phyloP scores from a whole-genome alignment of 1,284 basidiomycete genomes.

The Ustilago loliicola region DNA sequence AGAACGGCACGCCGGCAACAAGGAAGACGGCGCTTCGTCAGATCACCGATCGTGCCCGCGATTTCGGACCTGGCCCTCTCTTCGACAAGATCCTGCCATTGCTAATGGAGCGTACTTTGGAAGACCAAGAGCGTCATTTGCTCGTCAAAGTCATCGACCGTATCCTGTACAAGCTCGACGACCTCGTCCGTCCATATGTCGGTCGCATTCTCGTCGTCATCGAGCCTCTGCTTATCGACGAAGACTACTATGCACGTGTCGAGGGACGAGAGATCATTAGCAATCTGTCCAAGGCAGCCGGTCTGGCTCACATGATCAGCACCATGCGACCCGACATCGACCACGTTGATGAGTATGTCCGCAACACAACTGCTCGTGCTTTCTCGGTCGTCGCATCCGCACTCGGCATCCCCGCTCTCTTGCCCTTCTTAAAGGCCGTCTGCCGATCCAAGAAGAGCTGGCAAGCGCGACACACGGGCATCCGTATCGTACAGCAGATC shows the following conservation, averaged over 20 bases:
- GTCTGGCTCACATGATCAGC: constrained; percentile 99
- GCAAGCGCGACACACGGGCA: constrained; percentile 99
- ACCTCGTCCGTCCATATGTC: constrained; percentile 97
- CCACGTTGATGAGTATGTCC: constrained; percentile 98
- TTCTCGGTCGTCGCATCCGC: constrained; percentile 99
- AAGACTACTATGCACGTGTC: constrained; percentile 99
- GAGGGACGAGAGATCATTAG: constrained; percentile 99
- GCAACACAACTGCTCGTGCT: constrained; percentile 97
- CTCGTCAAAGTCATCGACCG: constrained; percentile 99
- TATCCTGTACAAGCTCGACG: constrained; percentile 98
- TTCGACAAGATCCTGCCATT: constrained; percentile 99
- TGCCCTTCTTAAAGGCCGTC: constrained; percentile 98
- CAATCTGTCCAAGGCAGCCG: constrained; percentile 97
- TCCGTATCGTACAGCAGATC: constrained; percentile 99
- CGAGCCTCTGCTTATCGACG: constrained; percentile 97
- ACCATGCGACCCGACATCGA: constrained; percentile 99
- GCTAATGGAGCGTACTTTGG: constrained; percentile 98
- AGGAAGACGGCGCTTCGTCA: constrained; percentile 97
- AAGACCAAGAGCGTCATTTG: constrained; percentile 98
- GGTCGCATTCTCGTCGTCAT: constrained; percentile 99
- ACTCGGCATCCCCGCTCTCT: constrained; percentile 94
- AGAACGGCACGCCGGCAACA: constrained; percentile 98
- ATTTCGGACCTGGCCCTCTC: constrained; percentile 97
- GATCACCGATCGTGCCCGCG: constrained; percentile 99
- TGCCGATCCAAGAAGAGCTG: constrained; percentile 99